Percentiles rank a stretch among this genome's conserved stretches.
These are phyloP conservation scores for Craspedostauros australis DNA, from an alignment of 108 stramenopile species.

Conservation along the genomic window DNA sequence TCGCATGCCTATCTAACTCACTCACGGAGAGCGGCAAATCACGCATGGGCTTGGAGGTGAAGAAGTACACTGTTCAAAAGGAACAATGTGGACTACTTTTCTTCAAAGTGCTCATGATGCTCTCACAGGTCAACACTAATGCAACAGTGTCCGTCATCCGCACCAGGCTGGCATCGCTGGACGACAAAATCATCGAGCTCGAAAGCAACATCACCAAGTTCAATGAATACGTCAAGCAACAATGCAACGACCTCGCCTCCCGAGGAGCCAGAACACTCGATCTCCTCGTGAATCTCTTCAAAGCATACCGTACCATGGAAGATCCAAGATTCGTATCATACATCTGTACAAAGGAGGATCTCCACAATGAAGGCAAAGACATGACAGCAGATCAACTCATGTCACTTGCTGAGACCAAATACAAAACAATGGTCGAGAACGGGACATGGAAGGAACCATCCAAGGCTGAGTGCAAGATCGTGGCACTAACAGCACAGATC, in stretches of 20 bases:
- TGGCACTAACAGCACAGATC: conserved; percentile 23
- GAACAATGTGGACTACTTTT: conserved; percentile 1
- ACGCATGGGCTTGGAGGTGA: too few relatives aligned
- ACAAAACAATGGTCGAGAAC: conserved; percentile 5
- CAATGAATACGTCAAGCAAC: conserved; percentile 18
- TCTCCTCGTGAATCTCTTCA: conserved; percentile 30
- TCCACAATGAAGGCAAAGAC: conserved; percentile 21
- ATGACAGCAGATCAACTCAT: conserved; percentile 14
- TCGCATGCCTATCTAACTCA: not conserved
- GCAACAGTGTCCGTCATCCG: conserved; percentile 14
- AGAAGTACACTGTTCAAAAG: not conserved
- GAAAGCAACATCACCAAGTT: conserved; percentile 19
- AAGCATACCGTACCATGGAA: conserved; percentile 11
- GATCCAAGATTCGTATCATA: conserved; percentile 18
- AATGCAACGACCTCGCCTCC: conserved; percentile 3
- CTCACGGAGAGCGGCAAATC: not conserved
- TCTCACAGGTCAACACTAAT: conserved; percentile 10
- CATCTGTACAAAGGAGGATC: conserved; percentile 16
- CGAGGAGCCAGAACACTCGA: conserved; percentile 9
- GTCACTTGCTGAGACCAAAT: conserved; percentile 19
- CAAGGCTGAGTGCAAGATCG: conserved; percentile 13
- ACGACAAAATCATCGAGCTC: conserved; percentile 10
- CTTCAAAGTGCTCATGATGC: conserved; percentile 24
- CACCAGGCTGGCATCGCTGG: conserved; percentile 9
- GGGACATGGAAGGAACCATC: conserved; percentile 1